Conservation (phyloP, 306 rosid genomes). For the Quillaja saponaria region DNA sequence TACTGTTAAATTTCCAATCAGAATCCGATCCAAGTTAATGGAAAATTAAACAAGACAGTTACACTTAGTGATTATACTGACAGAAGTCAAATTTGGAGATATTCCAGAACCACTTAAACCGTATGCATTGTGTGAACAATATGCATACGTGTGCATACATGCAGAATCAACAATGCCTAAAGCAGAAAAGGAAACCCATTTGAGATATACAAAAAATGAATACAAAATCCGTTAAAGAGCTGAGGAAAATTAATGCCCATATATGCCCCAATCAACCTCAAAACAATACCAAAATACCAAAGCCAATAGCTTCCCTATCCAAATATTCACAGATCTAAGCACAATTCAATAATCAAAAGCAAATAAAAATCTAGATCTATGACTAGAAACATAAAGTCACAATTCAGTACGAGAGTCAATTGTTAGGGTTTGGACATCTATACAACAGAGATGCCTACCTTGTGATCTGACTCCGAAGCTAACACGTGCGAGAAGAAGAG, state of each 20-base stretch:
- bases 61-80: constrained; percentile 1
- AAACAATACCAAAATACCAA: neutral
- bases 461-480: constrained; percentile 94
- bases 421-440: neutral
- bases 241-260: constrained; percentile 14
- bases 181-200: constrained; percentile 9
- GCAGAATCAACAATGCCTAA: constrained; percentile 10
- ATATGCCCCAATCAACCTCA: constrained; percentile 3
- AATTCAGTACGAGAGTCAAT: neutral
- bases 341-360: constrained; percentile 17
- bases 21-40: too few species aligned
- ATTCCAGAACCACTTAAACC: constrained; percentile 7
- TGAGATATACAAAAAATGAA: constrained; percentile 30
- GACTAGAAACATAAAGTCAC: constrained; percentile 4
- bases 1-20: too few species aligned
- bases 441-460: constrained; percentile 42
- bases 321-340: constrained; percentile 45
- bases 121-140: constrained; percentile 27
- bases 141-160: neutral
- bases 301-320: constrained; percentile 15
- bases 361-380: constrained; percentile 43
- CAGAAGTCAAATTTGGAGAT: constrained; percentile 14
- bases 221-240: constrained; percentile 4
- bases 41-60: neutral
- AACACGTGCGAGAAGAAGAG: constrained; percentile 41